Conservation (phyloP, 192 early-diverging fungal species). For the Gonapodya sp. region DNA sequence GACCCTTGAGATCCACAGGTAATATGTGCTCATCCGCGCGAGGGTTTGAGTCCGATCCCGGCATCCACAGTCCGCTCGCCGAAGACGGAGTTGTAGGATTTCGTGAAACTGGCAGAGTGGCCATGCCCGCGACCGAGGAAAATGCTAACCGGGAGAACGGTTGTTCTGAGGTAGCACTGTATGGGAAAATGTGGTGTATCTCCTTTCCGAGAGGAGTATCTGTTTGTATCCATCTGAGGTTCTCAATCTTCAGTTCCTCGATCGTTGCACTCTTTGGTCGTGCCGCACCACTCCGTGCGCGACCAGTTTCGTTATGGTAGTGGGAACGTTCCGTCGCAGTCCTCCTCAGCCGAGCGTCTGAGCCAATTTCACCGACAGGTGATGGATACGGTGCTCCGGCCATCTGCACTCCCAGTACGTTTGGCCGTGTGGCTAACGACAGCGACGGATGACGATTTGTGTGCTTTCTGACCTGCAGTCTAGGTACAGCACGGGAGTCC, state of each 20-base stretch:
- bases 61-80: not conserved
- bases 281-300: not conserved
- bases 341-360: not conserved
- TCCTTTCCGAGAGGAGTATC: not conserved
- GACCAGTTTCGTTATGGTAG: not conserved
- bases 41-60: not conserved
- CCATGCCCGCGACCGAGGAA: slow-evolving; percentile 10
- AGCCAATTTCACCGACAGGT: not conserved
- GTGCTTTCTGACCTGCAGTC: not conserved
- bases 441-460: not conserved
- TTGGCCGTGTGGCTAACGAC: not conserved
- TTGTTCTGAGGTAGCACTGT: not conserved
- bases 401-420: not conserved
- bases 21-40: slow-evolving; percentile 31
- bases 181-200: not conserved
- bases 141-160: not conserved
- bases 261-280: not conserved
- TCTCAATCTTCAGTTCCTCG: not conserved
- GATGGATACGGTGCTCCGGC: not conserved
- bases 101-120: slow-evolving; percentile 1
- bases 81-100: slow-evolving; percentile 13
- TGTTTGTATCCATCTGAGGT: not conserved
- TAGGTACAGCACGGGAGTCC: not conserved
- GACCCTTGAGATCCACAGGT: slow-evolving; percentile 25
- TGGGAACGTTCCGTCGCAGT: not conserved